Evolutionary conservation across 2,329 filamentous ascomycete species (phyloP), one percentile per base, ranked within the genome.

Genomic region (Thielaviopsis musarum): DNA sequence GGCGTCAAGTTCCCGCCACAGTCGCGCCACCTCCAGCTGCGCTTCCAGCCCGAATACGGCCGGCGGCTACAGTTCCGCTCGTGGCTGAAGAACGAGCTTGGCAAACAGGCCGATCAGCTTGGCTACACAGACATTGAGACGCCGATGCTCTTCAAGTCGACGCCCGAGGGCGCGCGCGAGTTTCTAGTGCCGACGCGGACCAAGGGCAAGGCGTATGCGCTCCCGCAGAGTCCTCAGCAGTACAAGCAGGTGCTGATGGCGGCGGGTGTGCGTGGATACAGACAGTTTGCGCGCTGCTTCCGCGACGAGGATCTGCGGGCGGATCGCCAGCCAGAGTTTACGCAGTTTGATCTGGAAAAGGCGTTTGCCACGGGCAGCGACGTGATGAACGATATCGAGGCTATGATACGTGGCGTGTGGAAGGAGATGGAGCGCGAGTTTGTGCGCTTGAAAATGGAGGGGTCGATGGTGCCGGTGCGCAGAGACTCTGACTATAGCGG

Each of bases 201-300:
- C 41, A 77, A 77, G 1, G 89, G 88, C 0, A 74, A 83, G 62
- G 90, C 88, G 3, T 98, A 97, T 70, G 93, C 93, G 9, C 75
- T 98, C 21, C 91, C 91, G 0, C 94, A 98, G 69, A 97, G 91
- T 64, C 93, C 93, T 0, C 93, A 98, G 70, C 93, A 98, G 70
- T 98, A 97, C 69, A 98, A 98, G 73, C 93, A 98, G 73, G 88
- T 96, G 1, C 78, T 98, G 51, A 97, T 98, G 90, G 88, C 90
- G 0, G 87, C 87, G 62, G 91, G 91, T 0, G 79, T 96, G 12
- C 73, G 77, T 0, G 81, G 79, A 49, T 98, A 98, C 69, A 94
- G 85, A 70, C 93, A 98, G 66, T 89, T 96, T 72, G 94, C 93
- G 1, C 85, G 83, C 64, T 98, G 93, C 68, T 98, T 96, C 71